Conservation (phyloP, 2,329 filamentous ascomycete genomes). For the Colletotrichum falcatum region DNA sequence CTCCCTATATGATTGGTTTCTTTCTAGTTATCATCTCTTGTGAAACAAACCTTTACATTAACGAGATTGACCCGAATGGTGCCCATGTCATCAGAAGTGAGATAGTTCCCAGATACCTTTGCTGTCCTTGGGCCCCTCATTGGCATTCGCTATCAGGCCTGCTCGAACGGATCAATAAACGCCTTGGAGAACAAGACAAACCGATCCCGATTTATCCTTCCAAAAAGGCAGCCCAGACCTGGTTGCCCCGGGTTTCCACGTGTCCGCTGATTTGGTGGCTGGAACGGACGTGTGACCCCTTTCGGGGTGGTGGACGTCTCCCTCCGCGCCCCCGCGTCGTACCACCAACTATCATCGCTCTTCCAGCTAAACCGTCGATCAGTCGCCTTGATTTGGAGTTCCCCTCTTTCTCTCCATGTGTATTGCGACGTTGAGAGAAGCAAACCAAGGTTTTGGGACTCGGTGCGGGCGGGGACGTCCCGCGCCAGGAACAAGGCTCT, state of each 20-base stretch:
- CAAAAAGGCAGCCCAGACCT: not conserved
- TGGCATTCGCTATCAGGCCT: not conserved
- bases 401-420: not conserved
- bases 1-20: not conserved
- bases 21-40: not conserved
- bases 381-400: no score
- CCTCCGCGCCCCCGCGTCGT: slow-evolving; percentile 40
- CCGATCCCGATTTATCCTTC: not conserved
- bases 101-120: not conserved
- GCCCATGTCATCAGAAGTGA: not conserved
- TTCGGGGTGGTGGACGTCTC: slow-evolving; percentile 40
- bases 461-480: not conserved
- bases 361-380: not conserved
- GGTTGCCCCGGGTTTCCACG: not conserved
- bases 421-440: not conserved
- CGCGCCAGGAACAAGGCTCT: not conserved
- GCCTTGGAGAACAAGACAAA: no score
- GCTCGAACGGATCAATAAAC: not conserved
- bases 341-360: not conserved
- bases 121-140: not conserved
- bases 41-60: not conserved
- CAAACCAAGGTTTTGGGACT: slow-evolving; percentile 19
- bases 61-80: no score
- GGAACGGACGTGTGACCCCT: slow-evolving; percentile 12
- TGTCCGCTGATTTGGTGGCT: slow-evolving; percentile 36